phyloP scores from a whole-genome alignment of 768 basidiomycete genomes.

The Lactifluus volemus region DNA sequence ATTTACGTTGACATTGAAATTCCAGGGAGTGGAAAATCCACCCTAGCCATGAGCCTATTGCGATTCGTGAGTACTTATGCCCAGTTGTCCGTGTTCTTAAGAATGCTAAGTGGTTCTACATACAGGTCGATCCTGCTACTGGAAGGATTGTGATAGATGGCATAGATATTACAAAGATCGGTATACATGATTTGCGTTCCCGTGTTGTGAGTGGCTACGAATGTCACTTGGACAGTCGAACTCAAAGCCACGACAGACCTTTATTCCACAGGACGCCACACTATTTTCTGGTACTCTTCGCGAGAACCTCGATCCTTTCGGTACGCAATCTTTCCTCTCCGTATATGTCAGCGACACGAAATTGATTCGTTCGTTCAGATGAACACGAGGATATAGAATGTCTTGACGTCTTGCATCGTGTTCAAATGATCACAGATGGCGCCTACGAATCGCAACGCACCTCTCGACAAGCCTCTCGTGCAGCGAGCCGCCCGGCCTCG shows the following conservation, averaged over 20 bases:
- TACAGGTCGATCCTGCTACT: constrained; percentile 59
- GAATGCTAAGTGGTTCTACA: not conserved
- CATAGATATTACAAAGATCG: constrained; percentile 80
- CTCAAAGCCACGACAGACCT: constrained; percentile 40
- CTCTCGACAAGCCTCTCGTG: constrained; percentile 41
- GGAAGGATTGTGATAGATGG: constrained; percentile 82
- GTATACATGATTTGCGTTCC: constrained; percentile 74
- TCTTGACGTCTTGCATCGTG: constrained; percentile 70
- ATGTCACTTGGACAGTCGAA: not conserved
- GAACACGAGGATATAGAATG: constrained; percentile 78
- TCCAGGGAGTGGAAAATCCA: constrained; percentile 69
- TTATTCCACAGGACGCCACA: constrained; percentile 66
- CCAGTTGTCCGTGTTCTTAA: not conserved
- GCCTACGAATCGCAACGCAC: constrained; percentile 40
- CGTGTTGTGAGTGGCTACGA: constrained; percentile 42
- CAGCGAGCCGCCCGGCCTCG: constrained; percentile 39
- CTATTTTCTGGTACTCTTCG: constrained; percentile 75
- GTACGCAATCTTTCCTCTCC: constrained; percentile 26
- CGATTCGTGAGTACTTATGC: constrained; percentile 50
- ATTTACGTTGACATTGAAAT: not conserved
- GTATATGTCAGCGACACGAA: not conserved
- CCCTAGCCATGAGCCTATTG: constrained; percentile 77
- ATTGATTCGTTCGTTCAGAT: constrained; percentile 27
- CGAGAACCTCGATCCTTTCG: constrained; percentile 69
- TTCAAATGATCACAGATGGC: constrained; percentile 59